phyloP scores from a whole-genome alignment of 139 green algal species.

The Volvox africanus region DNA sequence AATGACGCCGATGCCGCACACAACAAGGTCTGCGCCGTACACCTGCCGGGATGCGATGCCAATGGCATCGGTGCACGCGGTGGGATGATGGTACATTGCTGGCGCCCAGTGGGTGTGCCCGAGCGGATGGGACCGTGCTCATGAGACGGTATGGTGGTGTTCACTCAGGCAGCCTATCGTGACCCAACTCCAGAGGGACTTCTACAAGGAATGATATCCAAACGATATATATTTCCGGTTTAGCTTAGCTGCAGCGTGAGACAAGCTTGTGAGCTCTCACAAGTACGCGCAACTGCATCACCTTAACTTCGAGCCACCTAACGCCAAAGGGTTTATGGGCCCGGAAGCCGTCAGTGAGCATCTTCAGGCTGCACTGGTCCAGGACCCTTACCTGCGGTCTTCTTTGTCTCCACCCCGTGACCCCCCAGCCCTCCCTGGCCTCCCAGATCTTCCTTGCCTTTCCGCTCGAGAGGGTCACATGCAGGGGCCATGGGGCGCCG shows the following conservation, averaged over 20 bases:
- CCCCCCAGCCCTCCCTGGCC: background rate
- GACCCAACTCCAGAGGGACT: too few species aligned
- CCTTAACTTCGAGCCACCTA: too few species aligned
- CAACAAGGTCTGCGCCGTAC: constrained; percentile 76
- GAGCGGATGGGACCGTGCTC: too few species aligned
- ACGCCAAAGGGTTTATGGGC: too few species aligned
- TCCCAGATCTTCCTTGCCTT: background rate
- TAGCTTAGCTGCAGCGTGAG: too few species aligned
- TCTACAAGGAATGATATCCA: too few species aligned
- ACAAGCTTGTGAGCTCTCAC: too few species aligned
- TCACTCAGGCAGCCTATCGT: too few species aligned
- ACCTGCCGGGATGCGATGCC: background rate
- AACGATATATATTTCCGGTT: too few species aligned
- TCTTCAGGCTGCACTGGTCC: background rate
- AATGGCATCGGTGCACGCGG: background rate
- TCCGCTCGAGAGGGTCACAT: constrained; percentile 32
- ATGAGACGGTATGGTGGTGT: too few species aligned
- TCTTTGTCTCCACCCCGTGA: background rate
- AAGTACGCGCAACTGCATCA: too few species aligned
- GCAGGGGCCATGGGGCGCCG: background rate
- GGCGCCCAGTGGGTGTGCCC: too few species aligned
- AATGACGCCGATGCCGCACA: constrained; percentile 80
- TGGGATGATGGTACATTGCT: background rate
- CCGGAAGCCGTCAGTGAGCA: background rate
- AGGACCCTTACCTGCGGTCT: background rate